phyloP scores from a whole-genome alignment of 495 filamentous ascomycete genomes.

The Penicillium canescens region DNA sequence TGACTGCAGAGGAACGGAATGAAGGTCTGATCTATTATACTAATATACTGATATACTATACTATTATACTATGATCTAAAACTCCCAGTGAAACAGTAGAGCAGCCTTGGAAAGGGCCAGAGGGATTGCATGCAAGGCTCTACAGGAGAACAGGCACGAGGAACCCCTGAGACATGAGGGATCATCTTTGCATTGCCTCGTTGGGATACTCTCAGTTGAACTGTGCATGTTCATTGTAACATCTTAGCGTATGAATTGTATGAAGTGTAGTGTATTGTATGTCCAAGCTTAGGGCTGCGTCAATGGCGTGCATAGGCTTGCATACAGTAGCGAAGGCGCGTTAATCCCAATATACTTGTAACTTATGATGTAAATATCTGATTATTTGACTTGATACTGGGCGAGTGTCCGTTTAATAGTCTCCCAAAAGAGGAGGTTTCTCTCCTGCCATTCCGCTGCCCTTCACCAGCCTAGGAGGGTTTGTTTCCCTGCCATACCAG shows the following conservation, averaged over 20 bases:
- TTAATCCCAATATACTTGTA: too few species aligned
- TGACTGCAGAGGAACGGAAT: slow-evolving; percentile 2
- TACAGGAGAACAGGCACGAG: slow-evolving; percentile 12
- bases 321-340: too few species aligned
- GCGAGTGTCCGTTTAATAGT: slow-evolving; percentile 7
- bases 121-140: slow-evolving; percentile 12
- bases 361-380: background rate
- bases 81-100: slow-evolving; percentile 25
- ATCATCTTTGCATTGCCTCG: slow-evolving; percentile 17
- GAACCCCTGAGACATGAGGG: slow-evolving; percentile 23
- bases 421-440: slow-evolving; percentile 6
- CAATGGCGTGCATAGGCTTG: too few species aligned
- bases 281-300: too few species aligned
- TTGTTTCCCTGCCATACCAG: background rate
- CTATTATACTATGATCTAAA: background rate
- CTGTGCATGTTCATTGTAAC: too few species aligned
- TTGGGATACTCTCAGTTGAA: background rate
- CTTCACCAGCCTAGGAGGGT: slow-evolving; percentile 12
- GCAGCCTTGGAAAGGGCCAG: slow-evolving; percentile 8
- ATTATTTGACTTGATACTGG: background rate
- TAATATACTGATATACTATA: background rate
- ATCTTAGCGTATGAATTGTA: too few species aligned
- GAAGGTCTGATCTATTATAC: slow-evolving; percentile 16
- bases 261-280: too few species aligned
- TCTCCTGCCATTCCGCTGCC: slow-evolving; percentile 7